Evolutionary conservation across 2,329 filamentous ascomycete genomes (phyloP).

Genomic region (Sclerotinia trifoliorum): DNA sequence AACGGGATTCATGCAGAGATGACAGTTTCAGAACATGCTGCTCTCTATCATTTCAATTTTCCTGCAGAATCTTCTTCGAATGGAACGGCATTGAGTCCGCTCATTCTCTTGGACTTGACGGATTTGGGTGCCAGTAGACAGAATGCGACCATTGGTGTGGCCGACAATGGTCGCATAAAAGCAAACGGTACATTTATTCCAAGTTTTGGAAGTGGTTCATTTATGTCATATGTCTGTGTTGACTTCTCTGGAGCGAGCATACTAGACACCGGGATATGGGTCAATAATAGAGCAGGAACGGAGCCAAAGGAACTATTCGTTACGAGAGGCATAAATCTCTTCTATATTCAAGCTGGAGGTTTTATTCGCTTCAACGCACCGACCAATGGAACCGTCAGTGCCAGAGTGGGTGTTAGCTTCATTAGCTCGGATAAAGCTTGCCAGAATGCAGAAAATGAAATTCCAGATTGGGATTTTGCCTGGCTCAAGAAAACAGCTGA

Average conservation of each 20-base stretch:
- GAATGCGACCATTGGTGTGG: slow-evolving; percentile 56
- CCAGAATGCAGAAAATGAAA: slow-evolving; percentile 64
- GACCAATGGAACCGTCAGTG: slow-evolving; percentile 51
- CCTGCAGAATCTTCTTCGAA: slow-evolving; percentile 41
- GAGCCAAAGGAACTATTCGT: slow-evolving; percentile 49
- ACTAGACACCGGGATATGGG: slow-evolving; percentile 60
- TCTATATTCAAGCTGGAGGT: slow-evolving; percentile 57
- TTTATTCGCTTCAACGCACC: slow-evolving; percentile 59
- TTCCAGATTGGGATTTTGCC: slow-evolving; percentile 65
- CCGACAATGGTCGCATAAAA: slow-evolving; percentile 59
- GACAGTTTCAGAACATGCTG: slow-evolving; percentile 62
- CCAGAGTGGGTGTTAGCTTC: slow-evolving; percentile 67
- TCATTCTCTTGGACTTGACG: slow-evolving; percentile 63
- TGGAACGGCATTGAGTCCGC: slow-evolving; percentile 45
- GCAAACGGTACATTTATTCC: slow-evolving; percentile 60
- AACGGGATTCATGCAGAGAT: slow-evolving; percentile 62
- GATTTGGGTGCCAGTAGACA: slow-evolving; percentile 61
- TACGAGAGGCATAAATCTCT: slow-evolving; percentile 51
- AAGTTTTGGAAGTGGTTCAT: slow-evolving; percentile 63
- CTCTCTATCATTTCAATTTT: slow-evolving; percentile 66
- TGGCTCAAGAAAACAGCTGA: slow-evolving; percentile 52
- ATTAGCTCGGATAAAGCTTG: slow-evolving; percentile 66
- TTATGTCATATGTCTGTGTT: slow-evolving; percentile 62
- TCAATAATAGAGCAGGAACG: slow-evolving; percentile 53
- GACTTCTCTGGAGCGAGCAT: slow-evolving; percentile 61